Evolutionary conservation across 202 grass and related monocot genomes (phyloP).

Genomic region (Miscanthus sacchariflorus): DNA sequence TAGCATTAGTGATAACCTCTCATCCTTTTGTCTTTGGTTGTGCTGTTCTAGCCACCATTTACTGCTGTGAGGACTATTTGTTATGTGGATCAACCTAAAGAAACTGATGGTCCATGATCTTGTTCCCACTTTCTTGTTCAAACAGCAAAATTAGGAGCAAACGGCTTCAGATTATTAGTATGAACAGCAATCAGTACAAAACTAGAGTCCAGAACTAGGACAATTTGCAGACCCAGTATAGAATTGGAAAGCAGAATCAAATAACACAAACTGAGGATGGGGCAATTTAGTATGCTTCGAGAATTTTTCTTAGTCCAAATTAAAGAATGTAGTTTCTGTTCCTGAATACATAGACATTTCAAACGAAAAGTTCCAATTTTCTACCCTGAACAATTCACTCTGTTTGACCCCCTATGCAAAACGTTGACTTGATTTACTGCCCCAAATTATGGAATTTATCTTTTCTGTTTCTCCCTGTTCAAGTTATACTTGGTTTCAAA

Average conservation of each 20-base stretch:
- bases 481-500: not conserved
- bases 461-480: not conserved
- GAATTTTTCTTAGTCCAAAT: not conserved
- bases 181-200: not conserved
- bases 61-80: not conserved
- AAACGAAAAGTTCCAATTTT: not conserved
- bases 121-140: not conserved
- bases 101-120: not conserved
- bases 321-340: not conserved
- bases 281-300: not conserved
- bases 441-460: not conserved
- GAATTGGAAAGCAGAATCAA: conserved; percentile 1
- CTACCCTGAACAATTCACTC: not conserved
- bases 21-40: not conserved
- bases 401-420: not conserved
- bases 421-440: not conserved
- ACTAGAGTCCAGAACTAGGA: conserved; percentile 9
- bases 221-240: not conserved
- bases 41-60: not conserved
- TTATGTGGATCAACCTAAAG: not conserved
- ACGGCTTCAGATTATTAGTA: not conserved
- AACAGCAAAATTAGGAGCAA: not conserved
- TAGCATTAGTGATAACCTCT: not conserved
- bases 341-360: not conserved
- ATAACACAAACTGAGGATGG: not conserved